Base-by-base conservation (phyloP, 768 basidiomycete species). In the Tremella yokohamensis region DNA sequence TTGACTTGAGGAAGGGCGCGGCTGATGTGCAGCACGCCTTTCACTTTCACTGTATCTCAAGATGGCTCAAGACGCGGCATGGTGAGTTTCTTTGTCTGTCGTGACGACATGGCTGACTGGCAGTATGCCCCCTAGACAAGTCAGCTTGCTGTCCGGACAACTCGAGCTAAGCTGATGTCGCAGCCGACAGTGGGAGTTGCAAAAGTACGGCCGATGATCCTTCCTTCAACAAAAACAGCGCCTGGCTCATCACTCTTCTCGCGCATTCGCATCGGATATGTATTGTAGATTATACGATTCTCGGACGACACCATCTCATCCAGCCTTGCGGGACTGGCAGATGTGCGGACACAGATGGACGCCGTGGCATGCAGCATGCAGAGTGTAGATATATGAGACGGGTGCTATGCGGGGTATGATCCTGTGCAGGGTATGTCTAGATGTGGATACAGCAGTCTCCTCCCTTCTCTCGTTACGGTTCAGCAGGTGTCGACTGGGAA, bases 31-130 rank as follows among this genome's bases (percentile, higher is more conserved):
- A 64, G 92, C 94, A 99, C 75, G 94, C 94, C 3, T 99, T 99
- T 83, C 94, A 99, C 80, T 99, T 98, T 80, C 94, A 98, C 77
- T 99, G 94, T 78, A 99, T 99, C 76, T 94, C 93, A 8, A 85
- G 96, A 45, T 99, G 96, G 96, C 82, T 99, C 62, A 99, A 98
- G 83, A 98, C 96, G 25, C 69, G 77, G 40, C 76, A 77, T 62
- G 77, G 77, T 78, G 49, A 59, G 76, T 64, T 39, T 20, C 15
- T 12, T 38, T 38, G 2, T 37, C 7, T 16, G 7, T n/a, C n/a
- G n/a, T n/a, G n/a, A n/a, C 8, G 9, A n/a, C 3, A 34, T n/a
- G 16, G 51, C 51, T 52, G 18, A 56, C 49, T n/a, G 24, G 0
- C 56, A 78, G 77, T 78, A 44, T 78, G 77, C 56, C 77, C 77